Evolutionary conservation across 2,329 filamentous ascomycete species (phyloP).

Genomic region (Macroventuria anomochaeta): DNA sequence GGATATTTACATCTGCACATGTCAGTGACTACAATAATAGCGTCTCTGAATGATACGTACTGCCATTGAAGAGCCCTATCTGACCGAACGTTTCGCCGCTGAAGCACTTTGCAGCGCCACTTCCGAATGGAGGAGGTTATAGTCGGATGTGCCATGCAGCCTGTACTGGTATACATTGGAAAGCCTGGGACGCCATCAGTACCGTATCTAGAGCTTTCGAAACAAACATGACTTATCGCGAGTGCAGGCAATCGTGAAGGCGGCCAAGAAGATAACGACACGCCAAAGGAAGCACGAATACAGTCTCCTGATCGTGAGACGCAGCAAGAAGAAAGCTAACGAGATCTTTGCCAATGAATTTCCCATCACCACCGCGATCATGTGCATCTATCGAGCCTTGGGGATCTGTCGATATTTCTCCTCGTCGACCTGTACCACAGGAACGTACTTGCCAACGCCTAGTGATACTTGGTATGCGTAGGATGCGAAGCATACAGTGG

Average conservation of each 20-base stretch:
- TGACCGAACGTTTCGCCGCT: slow-evolving; percentile 49
- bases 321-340: slow-evolving; percentile 55
- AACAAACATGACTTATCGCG: too few species aligned
- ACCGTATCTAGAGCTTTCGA: too few species aligned
- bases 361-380: slow-evolving; percentile 55
- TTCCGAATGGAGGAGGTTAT: slow-evolving; percentile 36
- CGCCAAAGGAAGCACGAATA: slow-evolving; percentile 53
- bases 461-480: slow-evolving; percentile 55
- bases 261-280: slow-evolving; percentile 52
- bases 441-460: slow-evolving; percentile 57
- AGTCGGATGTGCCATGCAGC: slow-evolving; percentile 54
- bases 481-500: slow-evolving; percentile 41
- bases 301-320: slow-evolving; percentile 50
- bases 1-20: slow-evolving; percentile 44
- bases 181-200: slow-evolving; percentile 35
- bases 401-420: slow-evolving; percentile 46
- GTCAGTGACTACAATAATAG: too few species aligned
- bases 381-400: slow-evolving; percentile 54
- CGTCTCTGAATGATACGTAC: too few species aligned
- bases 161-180: slow-evolving; percentile 55
- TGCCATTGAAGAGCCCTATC: slow-evolving; percentile 54
- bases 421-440: slow-evolving; percentile 42
- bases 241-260: slow-evolving; percentile 52
- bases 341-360: slow-evolving; percentile 57
- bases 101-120: slow-evolving; percentile 52